Evolutionary conservation across 176 grass and related monocot species (phyloP), one percentile per base, ranked within the genome.

Genomic region (Cymbopogon citratus): DNA sequence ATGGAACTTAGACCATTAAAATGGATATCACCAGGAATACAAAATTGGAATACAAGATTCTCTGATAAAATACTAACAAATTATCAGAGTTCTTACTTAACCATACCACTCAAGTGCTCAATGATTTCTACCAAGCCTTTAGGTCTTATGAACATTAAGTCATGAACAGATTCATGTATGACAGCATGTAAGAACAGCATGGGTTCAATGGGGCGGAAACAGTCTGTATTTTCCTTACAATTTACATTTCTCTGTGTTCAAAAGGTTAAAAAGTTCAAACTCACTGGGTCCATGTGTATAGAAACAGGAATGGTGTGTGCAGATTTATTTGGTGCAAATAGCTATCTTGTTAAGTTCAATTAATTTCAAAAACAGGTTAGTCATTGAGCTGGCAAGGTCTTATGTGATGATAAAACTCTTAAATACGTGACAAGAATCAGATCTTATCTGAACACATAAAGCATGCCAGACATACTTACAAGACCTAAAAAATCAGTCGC

Each of bases 401-500:
- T 29, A 65, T 71, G 44, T 41, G 38, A 65, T 48, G n/a, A 67
- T 26, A 66, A 24, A 80, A 49, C 9, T 86, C 38, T 10, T 49
- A 66, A 56, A 81, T 48, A 77, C 9, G 1, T 71, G 21, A 27
- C 18, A 12, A 57, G 2, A 76, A 73, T 73, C 70, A 87, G 43
- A 86, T 74, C 25, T 56, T 29, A 36, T 76, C 48, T 63, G 26
- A 81, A 83, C 12, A 62, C 35, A 46, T 73, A 71, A 7, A 46
- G 66, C 76, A 79, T 26, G 25, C 41, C 92, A 44, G 38, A 59
- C 28, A 72, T 61, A 91, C 81, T 90, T 88, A 96, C 97, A 90
- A 96, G 97, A 87, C 85, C 84, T 77, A 99, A 89, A 77, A 99
- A 99, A 90, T 93, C 94, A 52, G 89, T 87, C 25, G 97, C 91